Base-by-base conservation (phyloP, 192 early-diverging fungal species). In the Podila minutissima region DNA sequence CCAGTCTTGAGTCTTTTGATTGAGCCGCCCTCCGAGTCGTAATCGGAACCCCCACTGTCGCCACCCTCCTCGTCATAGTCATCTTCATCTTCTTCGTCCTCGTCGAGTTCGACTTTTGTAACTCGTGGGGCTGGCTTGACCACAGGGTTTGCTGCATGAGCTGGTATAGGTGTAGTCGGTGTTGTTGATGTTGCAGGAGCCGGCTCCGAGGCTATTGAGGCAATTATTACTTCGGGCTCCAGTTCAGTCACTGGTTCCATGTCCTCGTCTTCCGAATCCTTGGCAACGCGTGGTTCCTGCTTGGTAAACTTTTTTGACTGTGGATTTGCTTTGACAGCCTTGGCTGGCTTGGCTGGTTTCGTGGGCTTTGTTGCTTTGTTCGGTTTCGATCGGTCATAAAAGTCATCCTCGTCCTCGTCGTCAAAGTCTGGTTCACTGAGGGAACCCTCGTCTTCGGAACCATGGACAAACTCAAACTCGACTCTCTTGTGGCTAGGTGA, bases 401-500 rank as follows among this genome's bases (percentile, higher is more conserved):
- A 49, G 4, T 67, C 61, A 15, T 41, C 65, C 2, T 70, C 74
- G 29, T 69, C 61, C 3, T 61, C 41, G 17, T 50, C 59, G 19
- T 74, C 35, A 29, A 68, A 37, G 59, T 75, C 74, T 13, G 61
- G 51, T 24, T 71, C 74, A 38, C 74, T 76, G n/a, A 71, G 59
- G 4, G 74, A 70, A 2, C 53, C 60, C 33, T 26, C 53, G 0
- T 55, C 53, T 26, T 76, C 74, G 4, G 74, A 76, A 62, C 71
- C 74, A 50, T 71, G 51, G 0, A 76, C 74, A 41, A 76, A 76
- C 37, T 76, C 74, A 32, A 76, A 76, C 37, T 76, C 74, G 5
- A 76, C 74, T 20, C 66, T 76, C 26, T 76, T 76, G 4, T 28
- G 53, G 22, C 41, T 61, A 15, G 74, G 62, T 5, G 74, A 71